phyloP scores from a whole-genome alignment of 2,329 filamentous ascomycete species.

The Blastomyces percursus region DNA sequence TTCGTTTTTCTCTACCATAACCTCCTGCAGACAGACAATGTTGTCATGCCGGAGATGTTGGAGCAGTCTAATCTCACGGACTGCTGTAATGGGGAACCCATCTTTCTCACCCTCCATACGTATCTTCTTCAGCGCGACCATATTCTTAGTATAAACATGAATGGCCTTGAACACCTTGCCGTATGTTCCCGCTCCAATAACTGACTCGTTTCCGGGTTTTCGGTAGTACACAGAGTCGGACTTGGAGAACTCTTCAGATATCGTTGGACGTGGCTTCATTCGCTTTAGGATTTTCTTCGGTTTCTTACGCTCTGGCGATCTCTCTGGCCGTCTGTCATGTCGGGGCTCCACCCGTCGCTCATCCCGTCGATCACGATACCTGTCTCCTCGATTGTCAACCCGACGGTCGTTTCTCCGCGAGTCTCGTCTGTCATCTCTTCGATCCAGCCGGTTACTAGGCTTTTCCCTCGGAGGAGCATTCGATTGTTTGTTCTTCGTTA shows the following conservation, averaged over 20 bases:
- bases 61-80: slow-evolving; percentile 92
- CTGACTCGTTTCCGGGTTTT: slow-evolving; percentile 94
- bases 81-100: slow-evolving; percentile 91
- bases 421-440: slow-evolving; percentile 32
- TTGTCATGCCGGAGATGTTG: slow-evolving; percentile 88
- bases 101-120: slow-evolving; percentile 99
- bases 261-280: slow-evolving; percentile 57
- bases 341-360: slow-evolving; percentile 13
- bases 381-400: slow-evolving; percentile 32
- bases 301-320: slow-evolving; percentile 35
- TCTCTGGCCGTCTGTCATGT: slow-evolving; percentile 39
- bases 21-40: slow-evolving; percentile 78
- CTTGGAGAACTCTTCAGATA: slow-evolving; percentile 59
- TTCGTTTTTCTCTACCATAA: slow-evolving; percentile 98
- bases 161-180: slow-evolving; percentile 91
- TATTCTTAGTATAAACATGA: slow-evolving; percentile 61
- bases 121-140: slow-evolving; percentile 95
- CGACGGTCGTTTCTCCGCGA: slow-evolving; percentile 31
- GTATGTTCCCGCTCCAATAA: slow-evolving; percentile 90
- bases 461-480: slow-evolving; percentile 30
- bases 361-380: slow-evolving; percentile 20
- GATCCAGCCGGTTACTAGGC: slow-evolving; percentile 32
- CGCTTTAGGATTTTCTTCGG: slow-evolving; percentile 57
- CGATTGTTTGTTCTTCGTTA: slow-evolving; percentile 30
- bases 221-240: slow-evolving; percentile 89